Evolutionary conservation across 306 rosid genomes (phyloP).

Genomic region (Medicago lupulina): DNA sequence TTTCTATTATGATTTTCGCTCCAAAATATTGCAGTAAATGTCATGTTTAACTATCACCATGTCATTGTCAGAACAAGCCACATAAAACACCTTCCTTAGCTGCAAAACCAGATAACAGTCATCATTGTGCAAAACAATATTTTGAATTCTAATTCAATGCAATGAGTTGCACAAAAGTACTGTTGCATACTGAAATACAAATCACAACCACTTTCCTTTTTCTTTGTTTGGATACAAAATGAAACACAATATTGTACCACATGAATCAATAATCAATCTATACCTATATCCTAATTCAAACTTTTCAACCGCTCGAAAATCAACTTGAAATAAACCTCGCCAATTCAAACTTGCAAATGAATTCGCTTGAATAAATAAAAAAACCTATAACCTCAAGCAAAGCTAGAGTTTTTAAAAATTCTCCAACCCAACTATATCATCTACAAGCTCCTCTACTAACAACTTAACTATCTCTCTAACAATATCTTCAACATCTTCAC

Average conservation of each 20-base stretch:
- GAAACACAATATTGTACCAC: slow-evolving; percentile 27
- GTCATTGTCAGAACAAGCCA: not conserved
- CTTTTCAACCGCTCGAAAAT: slow-evolving; percentile 48
- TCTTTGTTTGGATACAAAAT: slow-evolving; percentile 17
- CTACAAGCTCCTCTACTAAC: slow-evolving; percentile 67
- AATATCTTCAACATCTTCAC: slow-evolving; percentile 62
- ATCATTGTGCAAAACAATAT: not conserved
- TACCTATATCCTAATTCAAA: slow-evolving; percentile 43
- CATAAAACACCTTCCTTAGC: not conserved
- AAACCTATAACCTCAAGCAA: slow-evolving; percentile 32
- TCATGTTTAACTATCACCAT: not conserved
- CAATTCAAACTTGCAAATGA: slow-evolving; percentile 46
- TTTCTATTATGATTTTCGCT: not conserved
- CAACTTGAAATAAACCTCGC: slow-evolving; percentile 44
- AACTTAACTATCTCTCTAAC: slow-evolving; percentile 67
- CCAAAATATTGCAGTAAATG: not conserved
- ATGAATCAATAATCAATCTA: slow-evolving; percentile 49
- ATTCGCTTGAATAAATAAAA: slow-evolving; percentile 24
- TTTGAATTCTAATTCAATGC: not conserved
- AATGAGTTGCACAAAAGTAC: slow-evolving; percentile 12
- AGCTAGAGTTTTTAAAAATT: slow-evolving; percentile 45
- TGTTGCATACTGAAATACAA: slow-evolving; percentile 10
- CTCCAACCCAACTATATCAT: slow-evolving; percentile 59
- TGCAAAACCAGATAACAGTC: not conserved
- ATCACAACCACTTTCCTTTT: slow-evolving; percentile 17